These are phyloP conservation scores for Sphaerulina musiva DNA, from an alignment of 2,329 filamentous ascomycete species.

Conservation along the genomic window DNA sequence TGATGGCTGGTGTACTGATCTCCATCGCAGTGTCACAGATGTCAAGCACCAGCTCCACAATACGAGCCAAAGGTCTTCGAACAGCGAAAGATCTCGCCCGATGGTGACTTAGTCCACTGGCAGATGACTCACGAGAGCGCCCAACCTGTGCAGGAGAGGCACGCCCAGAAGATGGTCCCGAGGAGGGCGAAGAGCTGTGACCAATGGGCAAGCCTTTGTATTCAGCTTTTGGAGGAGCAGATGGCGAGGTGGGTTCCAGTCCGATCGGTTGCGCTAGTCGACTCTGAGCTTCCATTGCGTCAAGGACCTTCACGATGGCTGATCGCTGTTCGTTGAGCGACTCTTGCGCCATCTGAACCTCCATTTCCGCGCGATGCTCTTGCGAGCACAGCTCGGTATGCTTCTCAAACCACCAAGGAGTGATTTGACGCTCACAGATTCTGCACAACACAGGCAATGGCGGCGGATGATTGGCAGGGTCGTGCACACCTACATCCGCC, in stretches of 20 bases:
- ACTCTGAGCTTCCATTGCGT: conserved; percentile 76
- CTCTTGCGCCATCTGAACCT: conserved; percentile 93
- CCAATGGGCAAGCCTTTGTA: conserved; percentile 87
- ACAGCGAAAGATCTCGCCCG: conserved; percentile 86
- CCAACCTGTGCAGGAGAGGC: conserved; percentile 59
- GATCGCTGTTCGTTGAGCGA: conserved; percentile 87
- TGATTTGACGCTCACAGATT: conserved; percentile 94
- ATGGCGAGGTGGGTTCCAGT: conserved; percentile 41
- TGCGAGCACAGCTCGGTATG: conserved; percentile 94
- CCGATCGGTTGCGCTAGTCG: conserved; percentile 52
- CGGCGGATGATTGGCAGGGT: conserved; percentile 67
- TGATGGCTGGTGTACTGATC: conserved; percentile 88
- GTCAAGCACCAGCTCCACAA: conserved; percentile 90
- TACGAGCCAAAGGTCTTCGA: conserved; percentile 78
- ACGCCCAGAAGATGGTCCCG: conserved; percentile 63
- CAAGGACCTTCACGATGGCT: conserved; percentile 88
- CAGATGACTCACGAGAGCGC: conserved; percentile 62
- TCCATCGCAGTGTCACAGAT: conserved; percentile 93
- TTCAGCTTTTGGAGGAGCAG: conserved; percentile 49
- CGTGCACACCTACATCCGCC: conserved; percentile 73
- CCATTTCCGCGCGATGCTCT: conserved; percentile 94
- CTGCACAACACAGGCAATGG: conserved; percentile 84
- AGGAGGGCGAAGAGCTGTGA: conserved; percentile 56
- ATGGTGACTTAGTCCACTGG: conserved; percentile 65
- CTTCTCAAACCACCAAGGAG: conserved; percentile 99